phyloP scores from a whole-genome alignment of 805 yeast species.

The Myxozyma vanderwaltii region DNA sequence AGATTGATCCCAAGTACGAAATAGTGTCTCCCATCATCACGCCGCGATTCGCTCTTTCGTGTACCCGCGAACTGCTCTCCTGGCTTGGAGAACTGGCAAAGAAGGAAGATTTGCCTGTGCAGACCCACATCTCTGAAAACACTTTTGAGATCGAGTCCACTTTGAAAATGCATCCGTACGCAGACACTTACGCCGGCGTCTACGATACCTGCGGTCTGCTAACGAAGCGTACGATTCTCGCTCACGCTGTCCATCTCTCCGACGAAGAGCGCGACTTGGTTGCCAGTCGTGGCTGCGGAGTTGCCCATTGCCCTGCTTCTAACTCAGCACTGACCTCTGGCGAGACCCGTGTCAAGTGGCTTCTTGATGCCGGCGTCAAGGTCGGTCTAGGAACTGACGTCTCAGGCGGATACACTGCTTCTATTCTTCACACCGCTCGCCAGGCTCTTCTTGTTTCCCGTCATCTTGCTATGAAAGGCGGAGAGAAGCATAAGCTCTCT shows the following conservation, averaged over 20 bases:
- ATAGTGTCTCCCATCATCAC: conserved; percentile 75
- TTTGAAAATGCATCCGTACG: conserved; percentile 67
- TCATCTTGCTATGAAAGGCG: conserved; percentile 61
- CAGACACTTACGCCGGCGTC: conserved; percentile 70
- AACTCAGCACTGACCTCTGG: conserved; percentile 89
- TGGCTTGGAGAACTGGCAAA: conserved; percentile 64
- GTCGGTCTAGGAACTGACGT: conserved; percentile 83
- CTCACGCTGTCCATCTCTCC: conserved; percentile 81
- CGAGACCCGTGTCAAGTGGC: conserved; percentile 76
- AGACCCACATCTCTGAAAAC: conserved; percentile 91
- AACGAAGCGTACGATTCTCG: conserved; percentile 69
- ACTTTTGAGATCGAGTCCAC: conserved; percentile 75
- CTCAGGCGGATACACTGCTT: conserved; percentile 74
- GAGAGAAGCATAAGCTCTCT: conserved; percentile 54
- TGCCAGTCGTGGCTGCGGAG: conserved; percentile 59
- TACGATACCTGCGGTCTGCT: conserved; percentile 67
- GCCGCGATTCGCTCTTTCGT: conserved; percentile 92
- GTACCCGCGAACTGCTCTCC: conserved; percentile 62
- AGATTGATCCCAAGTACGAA: conserved; percentile 56
- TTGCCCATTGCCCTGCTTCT: conserved; percentile 92
- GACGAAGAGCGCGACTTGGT: conserved; percentile 65
- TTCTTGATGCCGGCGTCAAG: conserved; percentile 64
- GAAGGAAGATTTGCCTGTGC: conserved; percentile 62
- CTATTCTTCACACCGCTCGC: conserved; percentile 64
- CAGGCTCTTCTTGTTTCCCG: conserved; percentile 74